A percentile compares a stretch with the other conserved stretches of the same genome.
Evolutionary conservation across 1,284 basidiomycete species (phyloP).

Genomic region (Hortiboletus rubellus): DNA sequence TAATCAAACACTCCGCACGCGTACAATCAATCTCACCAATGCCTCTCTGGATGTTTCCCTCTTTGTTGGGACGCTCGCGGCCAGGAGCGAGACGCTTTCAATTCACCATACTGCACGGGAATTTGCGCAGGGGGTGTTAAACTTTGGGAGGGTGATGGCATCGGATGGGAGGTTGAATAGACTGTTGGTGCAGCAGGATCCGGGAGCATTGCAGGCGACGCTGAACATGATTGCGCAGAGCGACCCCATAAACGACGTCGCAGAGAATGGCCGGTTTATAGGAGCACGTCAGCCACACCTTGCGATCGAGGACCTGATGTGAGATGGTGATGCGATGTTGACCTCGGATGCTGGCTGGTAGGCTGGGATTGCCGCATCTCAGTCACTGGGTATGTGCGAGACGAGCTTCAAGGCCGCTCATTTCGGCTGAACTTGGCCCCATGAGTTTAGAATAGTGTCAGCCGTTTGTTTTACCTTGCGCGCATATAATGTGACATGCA

Average conservation of each 20-base stretch:
- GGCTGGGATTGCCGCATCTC: too few relatives aligned
- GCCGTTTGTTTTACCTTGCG: too few relatives aligned
- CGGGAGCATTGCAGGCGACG: constrained; percentile 7
- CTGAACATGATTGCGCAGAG: constrained; percentile 12
- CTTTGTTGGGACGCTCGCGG: constrained; percentile 14
- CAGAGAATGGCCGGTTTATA: neutral
- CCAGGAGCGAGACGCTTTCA: constrained; percentile 17
- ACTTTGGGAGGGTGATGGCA: constrained; percentile 14
- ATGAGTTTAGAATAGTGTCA: too few relatives aligned
- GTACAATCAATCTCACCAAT: constrained; percentile 15
- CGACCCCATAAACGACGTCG: neutral
- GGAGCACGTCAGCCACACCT: neutral
- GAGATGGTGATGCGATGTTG: neutral
- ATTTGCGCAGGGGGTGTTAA: constrained; percentile 14
- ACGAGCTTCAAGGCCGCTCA: too few relatives aligned
- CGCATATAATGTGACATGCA: too few relatives aligned
- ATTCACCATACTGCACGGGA: constrained; percentile 16
- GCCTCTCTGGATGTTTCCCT: constrained; percentile 17
- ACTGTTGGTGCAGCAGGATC: constrained; percentile 14
- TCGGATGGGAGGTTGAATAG: constrained; percentile 9
- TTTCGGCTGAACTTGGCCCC: too few relatives aligned
- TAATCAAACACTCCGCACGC: constrained; percentile 13
- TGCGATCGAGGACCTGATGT: constrained; percentile 14
- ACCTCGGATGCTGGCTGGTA: too few relatives aligned
- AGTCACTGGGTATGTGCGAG: too few relatives aligned